Conservation (phyloP, 768 basidiomycete species). For the Lentinula aciculospora region DNA sequence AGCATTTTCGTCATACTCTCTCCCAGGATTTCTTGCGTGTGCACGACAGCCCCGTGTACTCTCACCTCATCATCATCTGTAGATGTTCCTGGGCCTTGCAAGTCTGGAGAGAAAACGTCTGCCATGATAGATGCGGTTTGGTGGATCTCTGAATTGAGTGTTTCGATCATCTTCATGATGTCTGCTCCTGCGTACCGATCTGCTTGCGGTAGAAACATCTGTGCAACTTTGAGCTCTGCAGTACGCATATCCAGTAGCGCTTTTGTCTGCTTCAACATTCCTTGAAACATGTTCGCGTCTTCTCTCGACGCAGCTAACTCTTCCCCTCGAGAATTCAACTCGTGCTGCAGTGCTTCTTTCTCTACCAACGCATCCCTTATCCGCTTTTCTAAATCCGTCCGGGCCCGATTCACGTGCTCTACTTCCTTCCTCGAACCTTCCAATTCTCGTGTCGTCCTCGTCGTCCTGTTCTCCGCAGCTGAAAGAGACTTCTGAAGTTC, state of each 20-base stretch:
- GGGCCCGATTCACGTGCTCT: conserved; percentile 10
- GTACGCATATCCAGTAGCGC: conserved; percentile 25
- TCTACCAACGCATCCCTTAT: conserved; percentile 13
- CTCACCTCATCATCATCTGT: conserved; percentile 11
- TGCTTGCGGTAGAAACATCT: conserved; percentile 27
- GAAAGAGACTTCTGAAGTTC: conserved; percentile 7
- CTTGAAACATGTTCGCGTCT: conserved; percentile 14
- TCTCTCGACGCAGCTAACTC: conserved; percentile 18
- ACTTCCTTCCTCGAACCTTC: conserved; percentile 6
- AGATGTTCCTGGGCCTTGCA: conserved; percentile 7
- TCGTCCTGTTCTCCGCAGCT: background rate
- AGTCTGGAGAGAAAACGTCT: conserved; percentile 18
- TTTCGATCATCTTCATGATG: conserved; percentile 26
- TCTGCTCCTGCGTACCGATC: conserved; percentile 31
- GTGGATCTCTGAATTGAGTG: conserved; percentile 29
- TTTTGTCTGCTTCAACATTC: conserved; percentile 20
- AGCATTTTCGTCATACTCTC: conserved; percentile 10
- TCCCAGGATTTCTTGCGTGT: conserved; percentile 12
- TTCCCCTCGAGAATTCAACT: conserved; percentile 16
- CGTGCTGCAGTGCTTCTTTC: conserved; percentile 13
- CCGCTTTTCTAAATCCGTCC: background rate
- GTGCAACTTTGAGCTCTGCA: conserved; percentile 32
- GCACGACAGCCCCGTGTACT: conserved; percentile 1
- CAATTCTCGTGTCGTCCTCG: background rate
- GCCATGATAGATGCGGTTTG: conserved; percentile 32